Percentiles rank a stretch among this genome's conserved stretches.
Conservation (phyloP, 805 yeast genomes). For the Monosporozyma aquatica region DNA sequence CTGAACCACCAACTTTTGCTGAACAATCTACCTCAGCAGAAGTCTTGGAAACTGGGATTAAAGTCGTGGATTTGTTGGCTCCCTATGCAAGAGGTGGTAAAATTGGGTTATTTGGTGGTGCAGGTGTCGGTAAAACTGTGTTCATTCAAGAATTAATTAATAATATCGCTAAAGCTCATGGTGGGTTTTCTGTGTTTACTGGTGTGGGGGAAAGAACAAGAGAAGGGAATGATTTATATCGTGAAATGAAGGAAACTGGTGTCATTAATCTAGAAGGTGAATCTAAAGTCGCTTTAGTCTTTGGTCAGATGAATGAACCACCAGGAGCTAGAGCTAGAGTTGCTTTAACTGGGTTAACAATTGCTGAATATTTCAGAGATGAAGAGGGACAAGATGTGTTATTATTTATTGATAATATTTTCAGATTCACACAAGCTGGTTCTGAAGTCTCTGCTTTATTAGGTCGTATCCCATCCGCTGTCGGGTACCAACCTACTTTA, state of each 20-base stretch:
- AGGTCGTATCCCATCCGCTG: slow-evolving; percentile 99
- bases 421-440: slow-evolving; percentile 99
- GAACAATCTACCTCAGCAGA: slow-evolving; percentile 98
- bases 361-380: slow-evolving; percentile 99
- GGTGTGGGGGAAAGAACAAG: slow-evolving; percentile 99
- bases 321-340: slow-evolving; percentile 99
- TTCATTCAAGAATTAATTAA: slow-evolving; percentile 98
- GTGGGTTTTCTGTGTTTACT: slow-evolving; percentile 99
- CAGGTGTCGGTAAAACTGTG: slow-evolving; percentile 99
- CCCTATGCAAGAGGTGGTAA: slow-evolving; percentile 99
- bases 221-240: slow-evolving; percentile 99
- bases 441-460: slow-evolving; percentile 99
- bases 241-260: slow-evolving; percentile 99
- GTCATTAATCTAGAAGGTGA: slow-evolving; percentile 99
- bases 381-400: slow-evolving; percentile 99
- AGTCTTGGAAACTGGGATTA: slow-evolving; percentile 98
- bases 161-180: slow-evolving; percentile 99
- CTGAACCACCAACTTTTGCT: slow-evolving; percentile 92
- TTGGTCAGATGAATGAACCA: slow-evolving; percentile 99
- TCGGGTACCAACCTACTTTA: slow-evolving; percentile 99
- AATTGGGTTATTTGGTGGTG: slow-evolving; percentile 99
- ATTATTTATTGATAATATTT: slow-evolving; percentile 98
- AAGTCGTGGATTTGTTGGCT: slow-evolving; percentile 97
- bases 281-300: slow-evolving; percentile 97
- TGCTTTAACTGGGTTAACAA: slow-evolving; percentile 98